Percentiles rank a stretch among this genome's conserved stretches.
Evolutionary conservation across 164 flowering plant genomes (phyloP).

Genomic region (Stephania japonica): DNA sequence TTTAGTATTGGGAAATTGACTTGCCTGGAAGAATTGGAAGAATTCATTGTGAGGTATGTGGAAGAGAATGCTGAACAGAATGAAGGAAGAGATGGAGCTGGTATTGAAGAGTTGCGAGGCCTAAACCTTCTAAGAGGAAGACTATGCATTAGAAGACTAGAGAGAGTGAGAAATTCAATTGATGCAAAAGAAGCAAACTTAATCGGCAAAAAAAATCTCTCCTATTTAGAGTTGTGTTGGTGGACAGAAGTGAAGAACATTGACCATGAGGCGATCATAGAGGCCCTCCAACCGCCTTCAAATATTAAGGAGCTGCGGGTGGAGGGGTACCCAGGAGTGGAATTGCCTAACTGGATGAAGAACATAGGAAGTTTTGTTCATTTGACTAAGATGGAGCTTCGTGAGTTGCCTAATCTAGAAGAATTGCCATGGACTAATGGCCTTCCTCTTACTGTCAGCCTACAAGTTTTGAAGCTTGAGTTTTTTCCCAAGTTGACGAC

Average conservation of each 20-base stretch:
- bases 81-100: background rate
- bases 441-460: background rate
- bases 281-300: background rate
- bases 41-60: background rate
- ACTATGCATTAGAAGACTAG: background rate
- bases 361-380: background rate
- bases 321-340: background rate
- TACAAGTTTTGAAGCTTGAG: background rate
- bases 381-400: background rate
- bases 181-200: background rate
- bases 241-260: background rate
- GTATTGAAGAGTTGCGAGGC: slow-evolving; percentile 1
- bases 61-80: too few species aligned
- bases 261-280: background rate
- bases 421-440: background rate
- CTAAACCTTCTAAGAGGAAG: background rate
- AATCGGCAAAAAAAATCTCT: background rate
- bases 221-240: background rate
- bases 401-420: background rate
- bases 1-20: background rate
- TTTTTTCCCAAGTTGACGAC: background rate
- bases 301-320: background rate
- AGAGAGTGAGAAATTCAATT: background rate
- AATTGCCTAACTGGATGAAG: background rate
- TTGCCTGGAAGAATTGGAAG: background rate